phyloP scores from a whole-genome alignment of 441 rosid genomes.

The Adansonia rubrostipa region DNA sequence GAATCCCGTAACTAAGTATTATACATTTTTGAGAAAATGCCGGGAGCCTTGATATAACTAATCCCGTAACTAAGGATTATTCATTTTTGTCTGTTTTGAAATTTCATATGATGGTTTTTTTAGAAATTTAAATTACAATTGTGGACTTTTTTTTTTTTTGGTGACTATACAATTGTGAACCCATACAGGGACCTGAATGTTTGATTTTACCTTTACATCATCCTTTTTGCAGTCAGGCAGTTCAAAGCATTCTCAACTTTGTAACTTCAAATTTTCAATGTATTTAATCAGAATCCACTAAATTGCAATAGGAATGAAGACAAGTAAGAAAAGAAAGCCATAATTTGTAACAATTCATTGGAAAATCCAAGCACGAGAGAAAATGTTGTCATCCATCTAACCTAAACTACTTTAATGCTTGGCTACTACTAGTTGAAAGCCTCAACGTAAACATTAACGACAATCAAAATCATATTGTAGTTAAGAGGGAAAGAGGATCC shows the following conservation, averaged over 20 bases:
- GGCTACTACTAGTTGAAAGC: not conserved
- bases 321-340: not conserved
- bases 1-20: too few relatives aligned
- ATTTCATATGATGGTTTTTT: too few relatives aligned
- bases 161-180: too few relatives aligned
- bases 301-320: not conserved
- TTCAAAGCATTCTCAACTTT: not conserved
- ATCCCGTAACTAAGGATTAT: too few relatives aligned
- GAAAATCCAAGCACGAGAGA: constrained; percentile 5
- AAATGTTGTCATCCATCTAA: not conserved
- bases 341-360: not conserved
- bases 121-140: too few relatives aligned
- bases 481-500: not conserved
- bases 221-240: not conserved
- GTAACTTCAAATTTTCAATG: too few relatives aligned
- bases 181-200: too few relatives aligned
- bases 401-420: not conserved
- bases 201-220: not conserved
- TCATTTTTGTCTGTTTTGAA: too few relatives aligned
- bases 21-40: too few relatives aligned
- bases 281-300: not conserved
- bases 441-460: not conserved
- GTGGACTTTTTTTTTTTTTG: too few relatives aligned
- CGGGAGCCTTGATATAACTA: too few relatives aligned
- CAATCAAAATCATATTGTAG: not conserved